phyloP scores from a whole-genome alignment of 169 alveolate species.

The Plasmodium gonderi region DNA sequence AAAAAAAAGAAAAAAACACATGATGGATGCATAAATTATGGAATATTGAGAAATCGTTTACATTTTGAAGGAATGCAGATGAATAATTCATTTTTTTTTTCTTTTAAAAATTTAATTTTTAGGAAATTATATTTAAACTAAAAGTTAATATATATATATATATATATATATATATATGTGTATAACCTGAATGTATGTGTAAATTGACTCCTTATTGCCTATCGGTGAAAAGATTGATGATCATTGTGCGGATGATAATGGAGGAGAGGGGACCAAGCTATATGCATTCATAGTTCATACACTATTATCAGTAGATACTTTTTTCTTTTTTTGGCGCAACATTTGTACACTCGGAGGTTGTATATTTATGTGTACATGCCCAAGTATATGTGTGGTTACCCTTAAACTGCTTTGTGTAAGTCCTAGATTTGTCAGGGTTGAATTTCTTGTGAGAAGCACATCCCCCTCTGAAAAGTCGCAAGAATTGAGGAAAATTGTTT shows the following conservation, averaged over 20 bases:
- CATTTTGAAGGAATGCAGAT: background rate
- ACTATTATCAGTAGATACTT: no score
- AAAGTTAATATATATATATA: background rate
- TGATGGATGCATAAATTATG: background rate
- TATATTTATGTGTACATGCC: background rate
- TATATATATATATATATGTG: background rate
- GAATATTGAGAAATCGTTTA: background rate
- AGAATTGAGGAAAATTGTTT: background rate
- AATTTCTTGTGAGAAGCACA: constrained; percentile 88
- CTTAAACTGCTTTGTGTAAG: constrained; percentile 76
- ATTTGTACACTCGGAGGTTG: background rate
- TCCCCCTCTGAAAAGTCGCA: constrained; percentile 82
- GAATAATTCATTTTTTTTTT: background rate
- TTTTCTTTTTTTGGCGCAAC: background rate
- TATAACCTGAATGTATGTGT: constrained; percentile 55
- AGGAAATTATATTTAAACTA: no score
- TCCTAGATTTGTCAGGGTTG: constrained; percentile 84
- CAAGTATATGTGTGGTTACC: constrained; percentile 32
- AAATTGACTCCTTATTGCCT: constrained; percentile 59
- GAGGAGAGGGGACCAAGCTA: background rate
- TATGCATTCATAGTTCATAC: no score
- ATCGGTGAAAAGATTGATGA: no score
- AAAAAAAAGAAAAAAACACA: background rate
- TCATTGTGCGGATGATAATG: no score
- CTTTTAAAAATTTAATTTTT: no score